Conservation (phyloP, 2,329 filamentous ascomycete species). For the Chaetomiaceae sp. region DNA sequence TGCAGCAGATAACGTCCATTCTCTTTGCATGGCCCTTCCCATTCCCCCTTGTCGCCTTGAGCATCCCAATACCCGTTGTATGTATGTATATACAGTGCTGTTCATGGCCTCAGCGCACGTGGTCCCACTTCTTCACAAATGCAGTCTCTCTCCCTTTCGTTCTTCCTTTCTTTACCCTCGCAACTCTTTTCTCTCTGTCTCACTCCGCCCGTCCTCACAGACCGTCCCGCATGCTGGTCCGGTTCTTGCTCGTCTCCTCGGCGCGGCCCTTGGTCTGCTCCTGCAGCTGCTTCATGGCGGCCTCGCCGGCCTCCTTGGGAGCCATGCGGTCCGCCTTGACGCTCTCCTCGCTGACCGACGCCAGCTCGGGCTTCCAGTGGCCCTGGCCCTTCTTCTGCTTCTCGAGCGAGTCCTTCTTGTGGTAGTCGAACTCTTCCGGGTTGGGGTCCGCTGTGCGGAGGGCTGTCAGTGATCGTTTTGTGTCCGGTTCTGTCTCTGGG, state of each 20-base stretch:
- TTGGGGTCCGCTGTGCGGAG: conserved; percentile 23
- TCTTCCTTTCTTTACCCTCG: background rate
- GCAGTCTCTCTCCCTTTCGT: too few species aligned
- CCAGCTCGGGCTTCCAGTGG: conserved; percentile 72
- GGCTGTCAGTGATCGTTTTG: background rate
- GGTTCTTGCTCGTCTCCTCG: conserved; percentile 41
- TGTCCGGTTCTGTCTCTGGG: background rate
- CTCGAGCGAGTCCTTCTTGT: conserved; percentile 54
- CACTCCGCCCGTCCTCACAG: conserved; percentile 26
- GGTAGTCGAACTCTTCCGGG: conserved; percentile 43
- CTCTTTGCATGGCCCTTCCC: too few species aligned
- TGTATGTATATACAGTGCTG: too few species aligned
- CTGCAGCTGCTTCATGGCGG: conserved; percentile 45
- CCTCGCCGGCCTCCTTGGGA: conserved; percentile 24
- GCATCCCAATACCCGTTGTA: too few species aligned
- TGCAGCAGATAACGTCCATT: too few species aligned
- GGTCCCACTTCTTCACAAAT: too few species aligned
- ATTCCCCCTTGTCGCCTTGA: too few species aligned
- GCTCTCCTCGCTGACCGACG: conserved; percentile 72
- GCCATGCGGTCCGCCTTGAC: conserved; percentile 60
- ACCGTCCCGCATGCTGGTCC: conserved; percentile 43
- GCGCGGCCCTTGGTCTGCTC: conserved; percentile 52
- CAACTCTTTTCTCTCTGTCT: background rate
- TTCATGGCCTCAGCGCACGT: too few species aligned
- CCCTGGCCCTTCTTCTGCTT: conserved; percentile 66